Percentiles rank a stretch among this genome's conserved stretches.
These are phyloP conservation scores for Entomortierella lignicola DNA, from an alignment of 192 early-diverging fungal species.

Conservation along the genomic window DNA sequence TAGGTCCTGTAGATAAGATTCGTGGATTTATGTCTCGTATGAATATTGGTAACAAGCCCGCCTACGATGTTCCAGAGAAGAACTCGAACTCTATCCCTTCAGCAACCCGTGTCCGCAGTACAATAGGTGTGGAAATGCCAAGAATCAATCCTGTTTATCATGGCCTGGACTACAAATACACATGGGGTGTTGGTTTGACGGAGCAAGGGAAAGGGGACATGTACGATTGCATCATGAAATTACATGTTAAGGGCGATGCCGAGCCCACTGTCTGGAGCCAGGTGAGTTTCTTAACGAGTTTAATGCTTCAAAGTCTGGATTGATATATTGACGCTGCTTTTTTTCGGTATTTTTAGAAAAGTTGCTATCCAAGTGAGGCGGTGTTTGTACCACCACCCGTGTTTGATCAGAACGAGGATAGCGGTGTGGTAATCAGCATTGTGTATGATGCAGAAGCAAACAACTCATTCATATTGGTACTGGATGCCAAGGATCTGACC, in stretches of 20 bases:
- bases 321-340: background rate
- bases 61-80: conserved; percentile 44
- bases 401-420: conserved; percentile 71
- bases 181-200: conserved; percentile 62
- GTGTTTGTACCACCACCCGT: conserved; percentile 75
- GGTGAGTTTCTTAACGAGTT: conserved; percentile 4
- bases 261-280: conserved; percentile 40
- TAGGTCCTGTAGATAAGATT: conserved; percentile 43
- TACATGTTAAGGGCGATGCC: conserved; percentile 58
- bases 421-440: conserved; percentile 79
- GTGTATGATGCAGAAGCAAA: conserved; percentile 76
- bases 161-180: conserved; percentile 58
- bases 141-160: conserved; percentile 62
- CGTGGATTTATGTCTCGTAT: conserved; percentile 50
- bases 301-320: background rate
- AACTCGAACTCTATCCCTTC: conserved; percentile 34
- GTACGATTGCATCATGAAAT: conserved; percentile 68
- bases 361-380: conserved; percentile 85
- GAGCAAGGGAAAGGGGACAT: conserved; percentile 56
- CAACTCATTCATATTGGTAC: conserved; percentile 75
- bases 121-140: conserved; percentile 62
- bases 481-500: conserved; percentile 76
- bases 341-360: conserved; percentile 58
- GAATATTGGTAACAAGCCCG: conserved; percentile 19
- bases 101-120: conserved; percentile 55